Base-by-base conservation (phyloP, 2,329 filamentous ascomycete species). In the Diaporthe citrichinensis region DNA sequence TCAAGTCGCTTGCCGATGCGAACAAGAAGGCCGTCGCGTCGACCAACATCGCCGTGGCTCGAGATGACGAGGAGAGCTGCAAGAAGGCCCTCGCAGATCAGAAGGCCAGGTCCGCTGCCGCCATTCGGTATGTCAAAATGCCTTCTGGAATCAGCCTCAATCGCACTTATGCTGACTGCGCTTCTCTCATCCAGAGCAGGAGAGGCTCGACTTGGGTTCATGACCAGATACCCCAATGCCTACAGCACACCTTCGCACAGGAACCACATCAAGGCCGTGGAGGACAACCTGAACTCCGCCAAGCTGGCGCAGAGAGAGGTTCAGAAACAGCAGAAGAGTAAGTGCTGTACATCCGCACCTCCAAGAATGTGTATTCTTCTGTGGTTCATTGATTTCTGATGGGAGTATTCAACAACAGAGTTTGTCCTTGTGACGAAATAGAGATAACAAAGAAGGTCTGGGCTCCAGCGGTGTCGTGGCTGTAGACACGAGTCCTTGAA, bases 101-200 rank as follows among this genome's bases (percentile, higher is more conserved):
- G 28, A 31, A 65, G 41, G 41, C 41, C 5, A n/a, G 44, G 61
- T 65, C 41, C 23, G 8, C 4, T 10, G 61, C 61, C 2, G 61
- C 61, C 28, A 65, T 65, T 15, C 61, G 25, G 61, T 65, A 49
- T 0, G 41, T 23, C 9, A 20, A 28, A 49, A 65, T 1, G 15
- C 0, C 1, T 44, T 1, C 25, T 34, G 20, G 1, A 23, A 31
- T 15, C 8, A 15, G 1, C 0, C 4, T n/a, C 3, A 2, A 12
- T 3, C 4, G 9, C 7, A 15, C 25, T 4, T 12, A 14, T n/a
- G 23, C 17, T 65, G 25, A 65, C 28, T 10, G 14, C 4, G 9
- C 2, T 12, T 14, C 23, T 6, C 15, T 6, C n/a, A 0, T 31
- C 2, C 2, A 65, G 61, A 1, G 61, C 61, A n/a, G 61, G 17